A percentile compares a stretch with the other conserved stretches of the same genome.
Conservation (phyloP, 2,329 filamentous ascomycete species). For the Colletotrichum salicis region DNA sequence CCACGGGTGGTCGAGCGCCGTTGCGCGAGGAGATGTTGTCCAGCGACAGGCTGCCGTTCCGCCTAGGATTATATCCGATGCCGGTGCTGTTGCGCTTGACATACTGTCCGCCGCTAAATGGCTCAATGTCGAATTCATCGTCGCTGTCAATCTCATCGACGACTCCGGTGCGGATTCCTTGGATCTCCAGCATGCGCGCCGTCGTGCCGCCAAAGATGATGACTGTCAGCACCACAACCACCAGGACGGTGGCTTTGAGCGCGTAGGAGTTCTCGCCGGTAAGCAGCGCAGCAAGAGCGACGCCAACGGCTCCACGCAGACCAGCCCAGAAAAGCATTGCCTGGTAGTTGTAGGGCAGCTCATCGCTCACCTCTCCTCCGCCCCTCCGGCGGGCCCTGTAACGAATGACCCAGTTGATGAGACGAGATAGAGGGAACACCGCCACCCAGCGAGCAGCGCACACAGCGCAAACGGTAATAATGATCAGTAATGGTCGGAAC, state of each 20-base stretch:
- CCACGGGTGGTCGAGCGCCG: conserved; percentile 6
- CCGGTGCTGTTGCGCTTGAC: conserved; percentile 82
- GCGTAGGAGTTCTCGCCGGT: conserved; percentile 84
- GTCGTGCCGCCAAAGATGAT: conserved; percentile 99
- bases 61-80: conserved; percentile 80
- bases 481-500: conserved; percentile 95
- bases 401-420: conserved; percentile 92
- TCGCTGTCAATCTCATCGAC: conserved; percentile 98
- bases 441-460: conserved; percentile 92
- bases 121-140: conserved; percentile 97
- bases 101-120: conserved; percentile 76
- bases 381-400: conserved; percentile 84
- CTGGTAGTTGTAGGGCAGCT: conserved; percentile 94
- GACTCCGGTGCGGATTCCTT: conserved; percentile 95
- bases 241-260: conserved; percentile 92
- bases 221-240: conserved; percentile 96
- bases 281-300: conserved; percentile 90
- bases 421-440: conserved; percentile 89
- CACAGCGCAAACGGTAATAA: conserved; percentile 90
- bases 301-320: conserved; percentile 92
- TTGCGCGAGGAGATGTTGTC: conserved; percentile 57
- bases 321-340: conserved; percentile 99
- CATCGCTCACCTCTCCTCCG: conserved; percentile 75
- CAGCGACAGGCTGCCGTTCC: conserved; percentile 69
- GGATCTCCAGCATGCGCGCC: conserved; percentile 95